These are phyloP conservation scores for Fusarium kyushuense DNA, from an alignment of 2,329 filamentous ascomycete genomes.

Conservation along the genomic window DNA sequence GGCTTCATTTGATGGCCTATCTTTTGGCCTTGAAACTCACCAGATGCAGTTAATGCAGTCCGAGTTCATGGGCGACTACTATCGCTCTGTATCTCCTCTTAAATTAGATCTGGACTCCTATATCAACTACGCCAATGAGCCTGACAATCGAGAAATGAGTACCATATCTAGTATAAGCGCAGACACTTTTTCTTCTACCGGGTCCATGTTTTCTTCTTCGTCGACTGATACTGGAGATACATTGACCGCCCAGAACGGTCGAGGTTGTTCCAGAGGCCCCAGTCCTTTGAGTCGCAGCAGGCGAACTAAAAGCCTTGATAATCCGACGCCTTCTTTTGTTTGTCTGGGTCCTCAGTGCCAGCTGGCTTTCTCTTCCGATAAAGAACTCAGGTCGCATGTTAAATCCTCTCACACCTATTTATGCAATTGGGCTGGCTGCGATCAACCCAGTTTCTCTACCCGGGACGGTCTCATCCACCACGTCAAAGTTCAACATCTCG, in stretches of 20 bases:
- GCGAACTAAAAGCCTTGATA: slow-evolving; percentile 27
- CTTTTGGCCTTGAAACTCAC: not conserved
- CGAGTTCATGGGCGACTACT: slow-evolving; percentile 22
- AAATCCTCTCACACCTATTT: slow-evolving; percentile 49
- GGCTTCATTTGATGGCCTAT: not conserved
- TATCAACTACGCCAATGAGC: slow-evolving; percentile 14
- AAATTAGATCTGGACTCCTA: slow-evolving; percentile 22
- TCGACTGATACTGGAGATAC: slow-evolving; percentile 48
- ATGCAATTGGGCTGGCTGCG: slow-evolving; percentile 58
- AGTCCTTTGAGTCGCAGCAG: slow-evolving; percentile 42
- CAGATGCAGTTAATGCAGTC: not conserved
- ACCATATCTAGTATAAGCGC: slow-evolving; percentile 40
- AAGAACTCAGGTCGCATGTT: slow-evolving; percentile 45
- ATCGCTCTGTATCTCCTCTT: slow-evolving; percentile 29
- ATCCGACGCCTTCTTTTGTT: slow-evolving; percentile 36
- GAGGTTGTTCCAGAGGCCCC: slow-evolving; percentile 37
- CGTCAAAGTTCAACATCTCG: slow-evolving; percentile 58
- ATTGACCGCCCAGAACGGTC: slow-evolving; percentile 27
- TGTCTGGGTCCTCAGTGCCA: slow-evolving; percentile 49
- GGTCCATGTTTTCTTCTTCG: slow-evolving; percentile 49
- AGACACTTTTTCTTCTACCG: slow-evolving; percentile 48
- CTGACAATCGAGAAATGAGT: slow-evolving; percentile 40
- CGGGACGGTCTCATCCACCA: slow-evolving; percentile 57
- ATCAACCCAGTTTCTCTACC: slow-evolving; percentile 53
- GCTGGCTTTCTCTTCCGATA: slow-evolving; percentile 41